Base-by-base conservation (phyloP, 1,139 yeast genomes). In the Yamadazyma friedrichii region DNA sequence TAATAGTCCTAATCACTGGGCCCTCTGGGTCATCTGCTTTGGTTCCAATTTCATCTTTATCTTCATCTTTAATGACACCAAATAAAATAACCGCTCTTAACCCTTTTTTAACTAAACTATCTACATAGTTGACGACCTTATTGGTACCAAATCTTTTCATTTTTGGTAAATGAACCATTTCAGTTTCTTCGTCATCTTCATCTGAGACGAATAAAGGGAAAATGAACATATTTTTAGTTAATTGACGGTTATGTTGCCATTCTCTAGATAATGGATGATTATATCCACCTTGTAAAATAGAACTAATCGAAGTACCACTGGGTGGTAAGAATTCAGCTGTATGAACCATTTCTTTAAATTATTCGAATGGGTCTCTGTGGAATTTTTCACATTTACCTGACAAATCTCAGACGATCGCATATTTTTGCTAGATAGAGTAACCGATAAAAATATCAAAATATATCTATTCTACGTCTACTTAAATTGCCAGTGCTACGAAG, bases 11-110 rank as follows among this genome's bases (percentile, higher is more conserved):
- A 51, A 93, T 91, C 4, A 93, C 98, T 2, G 98, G 98, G 0
- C 98, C 98, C 29, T 87, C 76, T 33, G 97, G 97, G 63, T 91
- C 96, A 61, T 93, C 98, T 2, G 99, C 98, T 33, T 89, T 80
- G 2, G 96, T 78, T 13, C 97, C 99, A 36, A 72, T 72, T 8
- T 76, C 71, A 60, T 93, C 98, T 58, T 93, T 93, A 33, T 70
- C 78, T 2, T 85, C 88, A 6, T 76, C 82, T 41, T 78, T 77
- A 55, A 87, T 64, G 10, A 94, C 97, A 20, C 99, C 99, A 62
- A 93, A 93, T 46, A 93, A 69, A 42, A 93, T 85, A 10, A 93
- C 98, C 1, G 96, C 76, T 47, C 78, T 74, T 39, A 94, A 73
- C 1, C 98, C 99, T 60, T 91, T 91, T 10, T 70, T 74, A 12